These are phyloP conservation scores for Cryphonectria nitschkei DNA, from an alignment of 2,329 filamentous ascomycete species.

Conservation along the genomic window DNA sequence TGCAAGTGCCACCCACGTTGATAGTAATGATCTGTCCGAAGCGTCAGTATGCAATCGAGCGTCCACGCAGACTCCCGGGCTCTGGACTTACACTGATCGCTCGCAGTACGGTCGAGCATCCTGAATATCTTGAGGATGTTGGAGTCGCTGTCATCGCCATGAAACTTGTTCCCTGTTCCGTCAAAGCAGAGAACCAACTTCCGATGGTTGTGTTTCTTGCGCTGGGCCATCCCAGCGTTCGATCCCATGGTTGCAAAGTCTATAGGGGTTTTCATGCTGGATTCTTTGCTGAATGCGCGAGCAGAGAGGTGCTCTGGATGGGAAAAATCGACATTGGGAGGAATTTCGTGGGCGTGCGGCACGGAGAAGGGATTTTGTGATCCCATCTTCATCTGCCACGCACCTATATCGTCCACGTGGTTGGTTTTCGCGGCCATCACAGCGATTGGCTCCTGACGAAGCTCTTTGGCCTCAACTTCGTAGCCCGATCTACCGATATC, in stretches of 20 bases:
- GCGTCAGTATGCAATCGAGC: neutral
- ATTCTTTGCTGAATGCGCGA: constrained; percentile 9
- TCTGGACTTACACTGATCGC: constrained; percentile 58
- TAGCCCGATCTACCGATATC: neutral
- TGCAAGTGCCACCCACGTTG: constrained; percentile 50
- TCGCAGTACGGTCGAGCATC: constrained; percentile 67
- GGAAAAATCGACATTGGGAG: neutral
- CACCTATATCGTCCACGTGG: neutral
- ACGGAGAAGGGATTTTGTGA: constrained; percentile 2
- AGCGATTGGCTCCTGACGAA: neutral
- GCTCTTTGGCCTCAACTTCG: neutral
- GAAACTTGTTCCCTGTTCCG: constrained; percentile 67
- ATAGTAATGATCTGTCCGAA: constrained; percentile 57
- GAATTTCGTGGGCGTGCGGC: constrained; percentile 6
- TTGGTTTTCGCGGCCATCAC: neutral
- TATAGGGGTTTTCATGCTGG: constrained; percentile 7
- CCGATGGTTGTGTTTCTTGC: constrained; percentile 31
- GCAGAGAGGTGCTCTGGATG: constrained; percentile 3
- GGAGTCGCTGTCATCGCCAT: constrained; percentile 64
- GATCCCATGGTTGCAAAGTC: constrained; percentile 1
- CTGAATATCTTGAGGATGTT: constrained; percentile 73
- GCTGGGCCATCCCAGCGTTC: neutral
- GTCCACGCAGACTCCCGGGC: neutral
- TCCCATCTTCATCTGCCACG: neutral
- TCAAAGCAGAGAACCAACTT: constrained; percentile 67